Evolutionary conservation across 2,329 filamentous ascomycete genomes (phyloP), one percentile per base, ranked within the genome.

Genomic region (Epichloe uncinata): DNA sequence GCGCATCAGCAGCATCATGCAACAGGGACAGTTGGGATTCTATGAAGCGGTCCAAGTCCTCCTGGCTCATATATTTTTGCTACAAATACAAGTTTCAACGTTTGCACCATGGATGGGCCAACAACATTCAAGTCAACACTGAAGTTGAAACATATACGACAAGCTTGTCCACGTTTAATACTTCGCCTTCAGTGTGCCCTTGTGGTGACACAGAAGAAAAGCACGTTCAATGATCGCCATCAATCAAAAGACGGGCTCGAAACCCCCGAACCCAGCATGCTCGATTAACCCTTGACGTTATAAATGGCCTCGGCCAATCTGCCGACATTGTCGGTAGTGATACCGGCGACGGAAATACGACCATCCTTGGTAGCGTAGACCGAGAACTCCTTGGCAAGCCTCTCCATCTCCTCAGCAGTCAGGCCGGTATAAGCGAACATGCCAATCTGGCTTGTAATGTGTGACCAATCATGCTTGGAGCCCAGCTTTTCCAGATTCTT

Each of bases 371-470:
- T 97, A 57, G 90, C 91, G 68, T 98, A 98, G 61, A 98, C 91
- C 53, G 88, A 95, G 78, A 93, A 87, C 75, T 97, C 87, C 76
- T 94, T 89, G 58, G 90, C 87, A 55, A 98, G 77, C 62, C 74
- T 74, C 50, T 93, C 85, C 87, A 97, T 96, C 74, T 96, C 86
- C 72, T 91, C 84, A 50, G 90, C 74, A 61, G 77, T 91, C 62
- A 98, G 75, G 54, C 93, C 93, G 48, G 93, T 98, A 79, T 95
- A 98, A 60, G 93, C 91, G 66, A 98, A 98, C 93, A 98, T 98
- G 73, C 93, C 93, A 63, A 98, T 98, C 80, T 95, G 88, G 72
- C 78, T 90, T 59, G 93, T 97, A 72, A 98, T 98, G 78, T 98
- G 93, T 68, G 84, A 87, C 93, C 93, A 98, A 76, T 97, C 87